Conservation (phyloP, 2,329 filamentous ascomycete genomes). For the Botrytis aclada region DNA sequence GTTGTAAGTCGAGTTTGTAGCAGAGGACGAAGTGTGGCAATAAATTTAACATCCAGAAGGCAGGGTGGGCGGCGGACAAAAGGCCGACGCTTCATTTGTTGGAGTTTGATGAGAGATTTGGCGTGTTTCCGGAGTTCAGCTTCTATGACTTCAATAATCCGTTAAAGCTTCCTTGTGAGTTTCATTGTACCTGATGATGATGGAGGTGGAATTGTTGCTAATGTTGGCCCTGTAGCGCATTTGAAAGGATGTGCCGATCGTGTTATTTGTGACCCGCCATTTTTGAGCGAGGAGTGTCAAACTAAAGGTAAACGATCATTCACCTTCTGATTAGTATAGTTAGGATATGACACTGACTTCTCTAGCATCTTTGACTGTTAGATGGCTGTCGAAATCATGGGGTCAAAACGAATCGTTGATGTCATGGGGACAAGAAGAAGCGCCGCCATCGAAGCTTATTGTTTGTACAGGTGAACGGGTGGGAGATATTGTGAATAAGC, state of each 20-base stretch:
- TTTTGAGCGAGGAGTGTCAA: conserved; percentile 76
- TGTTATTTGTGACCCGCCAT: conserved; percentile 75
- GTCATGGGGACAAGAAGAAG: conserved; percentile 8
- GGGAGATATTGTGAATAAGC: conserved; percentile 58
- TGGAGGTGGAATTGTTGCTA: neutral
- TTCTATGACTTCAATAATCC: conserved; percentile 73
- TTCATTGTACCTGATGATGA: neutral
- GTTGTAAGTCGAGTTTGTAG: conserved; percentile 11
- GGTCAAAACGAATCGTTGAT: conserved; percentile 17
- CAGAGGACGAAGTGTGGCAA: conserved; percentile 12
- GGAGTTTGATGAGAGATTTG: conserved; percentile 72
- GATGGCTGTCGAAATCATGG: conserved; percentile 61
- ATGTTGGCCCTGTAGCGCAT: conserved; percentile 39
- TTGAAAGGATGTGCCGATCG: conserved; percentile 65
- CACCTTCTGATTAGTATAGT: neutral
- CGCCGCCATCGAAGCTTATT: conserved; percentile 46
- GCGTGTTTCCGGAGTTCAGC: conserved; percentile 69
- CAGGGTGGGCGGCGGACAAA: conserved; percentile 36
- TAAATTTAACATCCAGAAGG: neutral
- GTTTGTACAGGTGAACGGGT: conserved; percentile 78
- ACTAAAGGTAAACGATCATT: conserved; percentile 57
- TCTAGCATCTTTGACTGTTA: conserved; percentile 67
- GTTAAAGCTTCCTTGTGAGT: conserved; percentile 58
- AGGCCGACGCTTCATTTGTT: conserved; percentile 62
- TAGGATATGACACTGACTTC: neutral